phyloP scores from a whole-genome alignment of 2,329 filamentous ascomycete genomes.

The Aschersonia sp. region DNA sequence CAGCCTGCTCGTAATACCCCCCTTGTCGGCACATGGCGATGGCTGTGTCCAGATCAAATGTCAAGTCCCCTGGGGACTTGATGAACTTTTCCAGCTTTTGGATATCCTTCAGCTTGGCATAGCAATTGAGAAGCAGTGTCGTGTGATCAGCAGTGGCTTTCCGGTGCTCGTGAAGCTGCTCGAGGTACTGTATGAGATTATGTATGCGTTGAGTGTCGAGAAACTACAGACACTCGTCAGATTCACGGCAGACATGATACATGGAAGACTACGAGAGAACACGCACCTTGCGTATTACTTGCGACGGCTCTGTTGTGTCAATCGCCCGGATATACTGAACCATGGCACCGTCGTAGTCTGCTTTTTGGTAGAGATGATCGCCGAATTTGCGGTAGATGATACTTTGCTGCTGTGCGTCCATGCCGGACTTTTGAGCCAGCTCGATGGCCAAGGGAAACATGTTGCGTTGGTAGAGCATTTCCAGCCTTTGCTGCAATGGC shows the following conservation, averaged over 20 bases:
- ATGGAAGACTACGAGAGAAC: too few species aligned
- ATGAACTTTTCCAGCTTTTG: conserved; percentile 95
- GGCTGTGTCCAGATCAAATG: conserved; percentile 92
- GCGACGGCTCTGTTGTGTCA: conserved; percentile 88
- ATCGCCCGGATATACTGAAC: conserved; percentile 94
- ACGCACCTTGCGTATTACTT: conserved; percentile 76
- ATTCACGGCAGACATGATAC: too few species aligned
- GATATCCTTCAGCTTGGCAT: conserved; percentile 94
- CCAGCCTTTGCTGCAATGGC: conserved; percentile 74
- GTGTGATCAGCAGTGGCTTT: conserved; percentile 92
- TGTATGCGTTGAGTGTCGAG: conserved; percentile 95
- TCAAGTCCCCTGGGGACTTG: conserved; percentile 83
- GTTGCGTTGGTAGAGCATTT: conserved; percentile 87
- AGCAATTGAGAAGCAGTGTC: conserved; percentile 87
- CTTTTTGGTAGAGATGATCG: conserved; percentile 87
- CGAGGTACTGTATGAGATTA: conserved; percentile 91
- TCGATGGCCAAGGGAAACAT: conserved; percentile 86
- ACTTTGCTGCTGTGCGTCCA: conserved; percentile 72
- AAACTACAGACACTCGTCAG: conserved; percentile 41
- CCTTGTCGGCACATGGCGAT: conserved; percentile 97
- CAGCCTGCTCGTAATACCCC: conserved; percentile 92
- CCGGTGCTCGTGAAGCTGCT: conserved; percentile 88
- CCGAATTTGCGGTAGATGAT: conserved; percentile 87
- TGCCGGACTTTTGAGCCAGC: conserved; percentile 74
- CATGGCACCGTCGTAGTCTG: conserved; percentile 97